Base-by-base conservation (phyloP, 352 stramenopile genomes). In the Phytophthora pisi region DNA sequence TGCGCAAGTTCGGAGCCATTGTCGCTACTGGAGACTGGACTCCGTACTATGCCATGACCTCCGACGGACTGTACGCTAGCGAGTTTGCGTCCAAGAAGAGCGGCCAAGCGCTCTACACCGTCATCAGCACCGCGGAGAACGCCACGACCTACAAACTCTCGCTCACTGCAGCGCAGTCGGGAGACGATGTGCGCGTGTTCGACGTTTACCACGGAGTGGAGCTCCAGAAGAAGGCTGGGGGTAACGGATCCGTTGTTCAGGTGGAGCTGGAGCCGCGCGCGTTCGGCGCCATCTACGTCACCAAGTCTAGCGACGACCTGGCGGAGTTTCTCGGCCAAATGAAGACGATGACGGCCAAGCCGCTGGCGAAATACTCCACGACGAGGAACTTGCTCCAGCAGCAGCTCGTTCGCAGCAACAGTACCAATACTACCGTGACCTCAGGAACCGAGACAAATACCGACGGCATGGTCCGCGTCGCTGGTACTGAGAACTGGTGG, bases 131-230 rank as follows among this genome's bases (percentile, higher is more conserved):
- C 7, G 57, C 77, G 6, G 23, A 71, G 1, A 66, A 80, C 8
- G 10, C 62, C 2, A 68, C 59, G 18, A 82, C 18, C 0, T 70
- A 85, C 8, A 57, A 70, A 3, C 46, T 92, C 20, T 66, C 72
- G 6, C 69, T 90, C 13, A 64, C 68, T 13, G 51, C 59, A 4
- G 51, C 66, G 13, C 57, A 79, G 46, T 57, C 56, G 5, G 57
- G 40, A 18, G 30, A 72, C 18, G 51, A 55, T 9, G 24, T 79
- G 18, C 74, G 49, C 24, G 74, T 84, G 0, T 95, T 82, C 51
- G 85, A 95, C 38, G 70, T 91, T 3, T 95, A 91, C 50, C 77
- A 75, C 43, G 87, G 87, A 24, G 61, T 77, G 0, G 72, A 87
- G 40, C 38, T 90, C n/a, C 24, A 61, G 31, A 57, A 60, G 11